phyloP scores from a whole-genome alignment of 106 monocot genomes.

The Phalaenopsis equestris region DNA sequence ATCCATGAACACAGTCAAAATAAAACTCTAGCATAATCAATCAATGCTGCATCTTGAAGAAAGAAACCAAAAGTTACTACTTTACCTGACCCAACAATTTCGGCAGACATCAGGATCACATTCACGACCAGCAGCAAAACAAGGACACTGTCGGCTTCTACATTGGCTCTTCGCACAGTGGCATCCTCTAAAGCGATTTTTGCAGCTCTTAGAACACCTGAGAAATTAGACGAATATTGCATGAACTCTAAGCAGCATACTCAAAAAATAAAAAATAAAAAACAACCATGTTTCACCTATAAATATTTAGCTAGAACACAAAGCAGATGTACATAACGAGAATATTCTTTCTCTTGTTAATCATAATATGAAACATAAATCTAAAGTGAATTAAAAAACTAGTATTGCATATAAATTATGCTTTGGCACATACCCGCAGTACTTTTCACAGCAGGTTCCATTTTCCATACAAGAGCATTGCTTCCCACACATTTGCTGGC shows the following conservation, averaged over 20 bases:
- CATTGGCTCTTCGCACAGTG: slow-evolving; percentile 99
- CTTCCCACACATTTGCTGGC: slow-evolving; percentile 82
- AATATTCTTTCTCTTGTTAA: neutral
- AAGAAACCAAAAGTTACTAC: neutral
- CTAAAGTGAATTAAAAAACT: neutral
- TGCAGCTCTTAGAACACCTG: slow-evolving; percentile 96
- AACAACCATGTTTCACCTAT: neutral
- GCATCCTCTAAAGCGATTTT: slow-evolving; percentile 95
- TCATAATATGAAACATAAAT: neutral
- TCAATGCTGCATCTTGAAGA: neutral
- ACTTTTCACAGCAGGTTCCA: slow-evolving; percentile 97
- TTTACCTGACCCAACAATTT: slow-evolving; percentile 99
- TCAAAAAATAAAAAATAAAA: no score
- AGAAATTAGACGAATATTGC: slow-evolving; percentile 4
- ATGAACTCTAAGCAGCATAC: neutral
- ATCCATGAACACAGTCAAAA: neutral
- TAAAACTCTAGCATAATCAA: neutral
- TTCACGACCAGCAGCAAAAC: slow-evolving; percentile 95
- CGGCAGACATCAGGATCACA: slow-evolving; percentile 99
- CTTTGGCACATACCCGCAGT: slow-evolving; percentile 65
- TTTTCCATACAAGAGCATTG: slow-evolving; percentile 82
- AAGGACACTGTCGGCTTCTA: slow-evolving; percentile 95
- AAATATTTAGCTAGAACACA: neutral
- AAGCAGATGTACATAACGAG: neutral
- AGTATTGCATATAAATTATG: neutral